phyloP scores from a whole-genome alignment of 2,329 filamentous ascomycete species.

The Ascochyta rabiei region DNA sequence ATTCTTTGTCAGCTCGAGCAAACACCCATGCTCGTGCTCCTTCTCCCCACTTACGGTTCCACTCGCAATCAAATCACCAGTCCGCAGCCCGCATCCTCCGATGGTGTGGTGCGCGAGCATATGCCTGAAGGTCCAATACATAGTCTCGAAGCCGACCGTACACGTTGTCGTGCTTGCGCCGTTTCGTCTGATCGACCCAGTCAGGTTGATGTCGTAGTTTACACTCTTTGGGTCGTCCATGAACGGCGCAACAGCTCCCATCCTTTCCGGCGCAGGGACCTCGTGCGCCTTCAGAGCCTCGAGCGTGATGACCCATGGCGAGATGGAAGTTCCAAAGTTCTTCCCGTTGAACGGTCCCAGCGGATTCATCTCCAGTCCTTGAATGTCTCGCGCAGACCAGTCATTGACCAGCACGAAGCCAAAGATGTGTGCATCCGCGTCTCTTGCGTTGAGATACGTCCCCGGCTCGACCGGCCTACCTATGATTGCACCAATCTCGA shows the following conservation, averaged over 20 bases:
- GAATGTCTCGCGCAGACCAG: constrained; percentile 68
- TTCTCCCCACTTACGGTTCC: constrained; percentile 52
- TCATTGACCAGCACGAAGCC: constrained; percentile 68
- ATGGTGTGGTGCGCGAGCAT: constrained; percentile 53
- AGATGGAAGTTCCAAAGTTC: constrained; percentile 64
- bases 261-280: constrained; percentile 28
- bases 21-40: constrained; percentile 49
- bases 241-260: constrained; percentile 30
- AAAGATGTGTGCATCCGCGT: constrained; percentile 63
- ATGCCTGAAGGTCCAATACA: constrained; percentile 56
- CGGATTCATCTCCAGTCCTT: constrained; percentile 65
- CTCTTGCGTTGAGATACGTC: constrained; percentile 46
- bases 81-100: constrained; percentile 50
- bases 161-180: constrained; percentile 30
- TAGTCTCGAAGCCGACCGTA: constrained; percentile 44
- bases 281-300: constrained; percentile 59
- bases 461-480: constrained; percentile 50
- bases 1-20: constrained; percentile 51
- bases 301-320: constrained; percentile 66
- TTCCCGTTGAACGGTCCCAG: constrained; percentile 68
- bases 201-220: constrained; percentile 36
- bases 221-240: constrained; percentile 30
- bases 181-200: constrained; percentile 28
- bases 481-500: constrained; percentile 57
- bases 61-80: constrained; percentile 53